Conservation (phyloP, 306 rosid species). For the Ziziphus jujuba region DNA sequence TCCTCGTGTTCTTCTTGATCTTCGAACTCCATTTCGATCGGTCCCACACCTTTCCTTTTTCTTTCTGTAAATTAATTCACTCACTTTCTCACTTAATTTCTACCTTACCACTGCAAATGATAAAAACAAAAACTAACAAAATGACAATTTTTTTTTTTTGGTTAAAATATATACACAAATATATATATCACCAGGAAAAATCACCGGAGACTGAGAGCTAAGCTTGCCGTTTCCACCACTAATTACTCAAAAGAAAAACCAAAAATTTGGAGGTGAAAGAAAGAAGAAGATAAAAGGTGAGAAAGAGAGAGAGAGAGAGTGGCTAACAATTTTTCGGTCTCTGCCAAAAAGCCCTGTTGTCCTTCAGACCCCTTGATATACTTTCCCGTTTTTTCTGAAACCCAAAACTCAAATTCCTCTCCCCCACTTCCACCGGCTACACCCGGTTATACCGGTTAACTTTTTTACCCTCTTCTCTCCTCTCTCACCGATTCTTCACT, state of each 20-base stretch:
- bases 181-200: too few species aligned
- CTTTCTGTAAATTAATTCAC: too few species aligned
- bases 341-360: constrained; percentile 29
- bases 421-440: constrained; percentile 41
- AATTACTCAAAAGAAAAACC: not conserved
- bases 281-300: constrained; percentile 15
- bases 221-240: too few species aligned
- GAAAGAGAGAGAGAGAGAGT: constrained; percentile 31
- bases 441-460: constrained; percentile 33
- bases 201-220: too few species aligned
- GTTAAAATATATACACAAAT: too few species aligned
- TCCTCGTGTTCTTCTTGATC: constrained; percentile 82
- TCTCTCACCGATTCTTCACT: constrained; percentile 30
- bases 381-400: constrained; percentile 47
- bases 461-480: not conserved
- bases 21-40: constrained; percentile 62
- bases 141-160: not conserved
- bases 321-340: constrained; percentile 31
- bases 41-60: not conserved
- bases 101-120: too few species aligned
- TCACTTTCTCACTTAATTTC: too few species aligned
- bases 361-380: constrained; percentile 41
- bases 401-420: constrained; percentile 6
- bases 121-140: not conserved
- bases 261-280: not conserved